These are phyloP conservation scores for Fusarium sp. DNA, from an alignment of 2,329 filamentous ascomycete genomes.

Conservation along the genomic window DNA sequence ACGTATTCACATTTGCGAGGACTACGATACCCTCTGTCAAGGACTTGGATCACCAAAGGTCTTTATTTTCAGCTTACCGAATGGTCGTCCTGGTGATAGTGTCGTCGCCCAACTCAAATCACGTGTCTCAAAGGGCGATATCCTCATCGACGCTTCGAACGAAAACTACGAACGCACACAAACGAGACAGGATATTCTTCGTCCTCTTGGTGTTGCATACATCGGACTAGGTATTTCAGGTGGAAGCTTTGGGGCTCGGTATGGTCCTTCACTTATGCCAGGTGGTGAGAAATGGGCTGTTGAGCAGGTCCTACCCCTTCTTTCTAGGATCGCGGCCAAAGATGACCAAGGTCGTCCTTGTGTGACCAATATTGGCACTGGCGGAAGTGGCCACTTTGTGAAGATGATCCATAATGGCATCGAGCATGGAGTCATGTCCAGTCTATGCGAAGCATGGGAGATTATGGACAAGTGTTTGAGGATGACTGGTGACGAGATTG, in stretches of 20 bases:
- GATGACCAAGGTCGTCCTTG: conserved; percentile 66
- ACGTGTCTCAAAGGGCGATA: conserved; percentile 68
- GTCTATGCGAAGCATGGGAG: conserved; percentile 71
- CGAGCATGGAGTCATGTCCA: conserved; percentile 75
- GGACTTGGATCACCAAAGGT: conserved; percentile 21
- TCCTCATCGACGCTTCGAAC: conserved; percentile 75
- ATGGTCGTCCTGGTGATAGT: conserved; percentile 18
- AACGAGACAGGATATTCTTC: conserved; percentile 66
- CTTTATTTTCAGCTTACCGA: conserved; percentile 32
- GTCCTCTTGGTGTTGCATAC: conserved; percentile 68
- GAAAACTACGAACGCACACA: conserved; percentile 74
- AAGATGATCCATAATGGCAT: conserved; percentile 84
- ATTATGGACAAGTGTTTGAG: conserved; percentile 68
- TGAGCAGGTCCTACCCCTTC: conserved; percentile 67
- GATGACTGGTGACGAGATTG: conserved; percentile 69
- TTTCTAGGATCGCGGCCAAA: conserved; percentile 70
- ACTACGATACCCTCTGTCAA: conserved; percentile 22
- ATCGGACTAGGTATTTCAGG: conserved; percentile 75
- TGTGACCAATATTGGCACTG: conserved; percentile 67
- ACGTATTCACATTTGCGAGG: conserved; percentile 7
- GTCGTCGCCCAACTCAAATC: conserved; percentile 7
- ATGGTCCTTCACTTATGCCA: conserved; percentile 74
- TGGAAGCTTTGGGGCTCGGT: conserved; percentile 73
- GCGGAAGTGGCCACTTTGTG: conserved; percentile 75
- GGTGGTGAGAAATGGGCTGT: conserved; percentile 68